These are phyloP conservation scores for Rubia balearica DNA, from an alignment of 305 asterid species.

Conservation along the genomic window DNA sequence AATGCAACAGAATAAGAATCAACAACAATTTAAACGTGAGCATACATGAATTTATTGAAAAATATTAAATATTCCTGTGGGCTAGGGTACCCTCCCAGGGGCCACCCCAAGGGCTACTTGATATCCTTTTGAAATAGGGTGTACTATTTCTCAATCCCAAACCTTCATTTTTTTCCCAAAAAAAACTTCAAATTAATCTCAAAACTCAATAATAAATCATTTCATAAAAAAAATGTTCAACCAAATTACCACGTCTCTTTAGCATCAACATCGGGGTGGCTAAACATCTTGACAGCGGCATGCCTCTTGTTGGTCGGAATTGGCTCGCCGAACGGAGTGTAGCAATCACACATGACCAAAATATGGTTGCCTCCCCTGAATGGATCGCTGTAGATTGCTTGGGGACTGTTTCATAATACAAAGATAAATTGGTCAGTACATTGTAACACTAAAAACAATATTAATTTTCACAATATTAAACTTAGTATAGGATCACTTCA, in stretches of 20 bases:
- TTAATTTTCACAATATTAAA: no score
- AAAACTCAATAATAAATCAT: no score
- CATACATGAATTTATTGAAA: no score
- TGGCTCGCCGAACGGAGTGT: conserved; percentile 85
- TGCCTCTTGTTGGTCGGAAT: conserved; percentile 77
- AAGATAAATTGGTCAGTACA: not conserved
- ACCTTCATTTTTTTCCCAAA: conserved; percentile 34
- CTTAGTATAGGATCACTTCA: no score
- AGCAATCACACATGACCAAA: conserved; percentile 82
- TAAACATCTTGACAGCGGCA: conserved; percentile 61
- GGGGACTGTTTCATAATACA: conserved; percentile 45
- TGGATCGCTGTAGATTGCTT: conserved; percentile 82
- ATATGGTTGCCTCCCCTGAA: conserved; percentile 77
- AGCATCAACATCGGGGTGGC: conserved; percentile 54
- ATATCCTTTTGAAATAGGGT: conserved; percentile 64
- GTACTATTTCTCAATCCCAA: conserved; percentile 86
- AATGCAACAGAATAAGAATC: not conserved
- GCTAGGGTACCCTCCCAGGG: conserved; percentile 81
- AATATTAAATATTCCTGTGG: no score
- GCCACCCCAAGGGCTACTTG: conserved; percentile 96
- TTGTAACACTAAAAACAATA: not conserved
- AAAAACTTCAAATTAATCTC: no score
- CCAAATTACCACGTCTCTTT: conserved; percentile 64
- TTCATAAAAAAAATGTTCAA: no score
- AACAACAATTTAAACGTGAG: no score